Percentiles rank a stretch among this genome's conserved stretches.
These are phyloP conservation scores for Tubosaeta brunneosetosa DNA, from an alignment of 768 basidiomycete genomes.

Conservation along the genomic window DNA sequence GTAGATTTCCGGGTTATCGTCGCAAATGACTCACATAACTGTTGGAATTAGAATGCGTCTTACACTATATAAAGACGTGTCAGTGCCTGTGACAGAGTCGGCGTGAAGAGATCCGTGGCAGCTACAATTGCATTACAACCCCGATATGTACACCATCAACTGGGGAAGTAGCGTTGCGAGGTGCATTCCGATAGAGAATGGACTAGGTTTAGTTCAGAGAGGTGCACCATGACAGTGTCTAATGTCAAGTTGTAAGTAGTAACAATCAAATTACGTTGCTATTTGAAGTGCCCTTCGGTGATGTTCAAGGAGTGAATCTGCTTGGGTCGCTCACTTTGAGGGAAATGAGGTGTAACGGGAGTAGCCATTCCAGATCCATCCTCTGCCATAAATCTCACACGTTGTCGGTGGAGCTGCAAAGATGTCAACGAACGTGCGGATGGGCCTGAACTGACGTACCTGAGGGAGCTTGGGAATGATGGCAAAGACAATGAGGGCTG, in stretches of 20 bases:
- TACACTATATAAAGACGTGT: slow-evolving; percentile 22
- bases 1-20: slow-evolving; percentile 27
- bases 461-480: slow-evolving; percentile 95
- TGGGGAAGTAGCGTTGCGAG: slow-evolving; percentile 25
- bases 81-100: not conserved
- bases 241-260: slow-evolving; percentile 9
- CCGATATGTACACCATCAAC: slow-evolving; percentile 33
- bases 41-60: slow-evolving; percentile 24
- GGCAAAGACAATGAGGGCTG: slow-evolving; percentile 68
- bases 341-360: slow-evolving; percentile 56
- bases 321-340: slow-evolving; percentile 42
- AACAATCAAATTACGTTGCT: slow-evolving; percentile 17
- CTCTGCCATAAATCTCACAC: slow-evolving; percentile 70
- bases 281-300: slow-evolving; percentile 45
- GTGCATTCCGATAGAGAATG: slow-evolving; percentile 15
- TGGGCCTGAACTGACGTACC: slow-evolving; percentile 41
- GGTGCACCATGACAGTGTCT: slow-evolving; percentile 15
- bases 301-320: slow-evolving; percentile 33
- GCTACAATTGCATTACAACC: slow-evolving; percentile 24
- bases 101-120: slow-evolving; percentile 11
- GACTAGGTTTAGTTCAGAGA: slow-evolving; percentile 9
- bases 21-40: slow-evolving; percentile 5
- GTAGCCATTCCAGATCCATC: slow-evolving; percentile 63
- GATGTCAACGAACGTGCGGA: slow-evolving; percentile 15
- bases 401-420: slow-evolving; percentile 71